Evolutionary conservation across 768 basidiomycete species (phyloP), one percentile per base, ranked within the genome.

Genomic region (Pleurotus sapidus): DNA sequence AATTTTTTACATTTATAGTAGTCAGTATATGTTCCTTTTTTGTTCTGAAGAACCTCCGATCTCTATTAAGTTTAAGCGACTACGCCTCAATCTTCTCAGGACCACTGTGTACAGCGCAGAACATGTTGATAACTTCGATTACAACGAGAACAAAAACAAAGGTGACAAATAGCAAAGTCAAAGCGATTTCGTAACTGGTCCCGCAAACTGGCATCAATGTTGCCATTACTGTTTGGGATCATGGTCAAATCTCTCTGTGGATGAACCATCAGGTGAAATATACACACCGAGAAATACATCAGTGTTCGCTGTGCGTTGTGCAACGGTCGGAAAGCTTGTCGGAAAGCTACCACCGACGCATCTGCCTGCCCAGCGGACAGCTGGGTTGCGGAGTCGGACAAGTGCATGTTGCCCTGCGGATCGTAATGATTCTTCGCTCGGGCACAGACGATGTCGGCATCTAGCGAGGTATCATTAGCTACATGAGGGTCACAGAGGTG

Each of bases 381-480:
- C 25, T 80, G 75, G 1, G 83, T 84, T n/a, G 74, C 79, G 0
- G 81, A 76, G 11, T 88, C 88, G 0, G 84, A 82, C 59, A 87
- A 77, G 61, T 86, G 81, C 0, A 89, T 60, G 3, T 23, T 50
- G n/a, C 73, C 74, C 17, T 77, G 72, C 1, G 91, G 89, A 57
- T 86, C 82, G 62, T 88, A 92, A 62, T 93, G 90, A 63, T 91
- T 89, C 71, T 88, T 91, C 0, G 90, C 87, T 3, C 91, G 81
- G 1, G 87, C 77, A 65, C 91, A 93, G 17, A 84, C 78, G 45
- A 57, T 59, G 23, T 57, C 55, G 5, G 58, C 59, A 56, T 60
- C 57, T 63, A n/a, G 30, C n/a, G 20, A 18, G 48, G 25, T 27
- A 34, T 30, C 5, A 23, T 46, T 50, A 18, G 2, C 39, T 50